Conservation (phyloP, 306 rosid species). For the Inga laurina region DNA sequence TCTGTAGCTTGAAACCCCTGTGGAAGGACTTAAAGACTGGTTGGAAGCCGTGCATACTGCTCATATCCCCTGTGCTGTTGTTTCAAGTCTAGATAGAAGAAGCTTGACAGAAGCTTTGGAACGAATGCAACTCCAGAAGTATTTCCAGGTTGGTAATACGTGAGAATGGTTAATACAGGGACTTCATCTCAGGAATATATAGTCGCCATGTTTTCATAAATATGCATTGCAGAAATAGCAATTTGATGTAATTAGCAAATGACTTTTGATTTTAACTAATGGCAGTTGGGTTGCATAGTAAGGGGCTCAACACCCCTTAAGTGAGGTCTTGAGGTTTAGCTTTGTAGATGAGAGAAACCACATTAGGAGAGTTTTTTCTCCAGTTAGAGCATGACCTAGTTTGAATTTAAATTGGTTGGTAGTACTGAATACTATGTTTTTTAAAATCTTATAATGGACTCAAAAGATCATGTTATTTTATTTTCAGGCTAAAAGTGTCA, state of each 20-base stretch:
- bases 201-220: slow-evolving; percentile 17
- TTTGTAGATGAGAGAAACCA: background rate
- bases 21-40: slow-evolving; percentile 91
- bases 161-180: slow-evolving; percentile 12
- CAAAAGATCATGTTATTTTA: background rate
- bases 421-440: background rate
- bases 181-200: background rate
- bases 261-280: background rate
- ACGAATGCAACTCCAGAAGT: slow-evolving; percentile 74
- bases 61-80: slow-evolving; percentile 92
- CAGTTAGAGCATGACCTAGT: background rate
- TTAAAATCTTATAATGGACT: background rate
- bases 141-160: slow-evolving; percentile 76
- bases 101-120: slow-evolving; percentile 72
- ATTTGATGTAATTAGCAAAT: slow-evolving; percentile 15
- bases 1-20: slow-evolving; percentile 70
- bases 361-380: background rate
- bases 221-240: slow-evolving; percentile 2
- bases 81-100: slow-evolving; percentile 91
- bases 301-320: background rate
- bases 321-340: background rate
- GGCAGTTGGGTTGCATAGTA: background rate
- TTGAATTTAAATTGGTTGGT: background rate
- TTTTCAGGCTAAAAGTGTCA: background rate
- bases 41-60: slow-evolving; percentile 88